A percentile compares a stretch with the other conserved stretches of the same genome.
Conservation (phyloP, 1,284 basidiomycete species). For the Leccinum variabile region DNA sequence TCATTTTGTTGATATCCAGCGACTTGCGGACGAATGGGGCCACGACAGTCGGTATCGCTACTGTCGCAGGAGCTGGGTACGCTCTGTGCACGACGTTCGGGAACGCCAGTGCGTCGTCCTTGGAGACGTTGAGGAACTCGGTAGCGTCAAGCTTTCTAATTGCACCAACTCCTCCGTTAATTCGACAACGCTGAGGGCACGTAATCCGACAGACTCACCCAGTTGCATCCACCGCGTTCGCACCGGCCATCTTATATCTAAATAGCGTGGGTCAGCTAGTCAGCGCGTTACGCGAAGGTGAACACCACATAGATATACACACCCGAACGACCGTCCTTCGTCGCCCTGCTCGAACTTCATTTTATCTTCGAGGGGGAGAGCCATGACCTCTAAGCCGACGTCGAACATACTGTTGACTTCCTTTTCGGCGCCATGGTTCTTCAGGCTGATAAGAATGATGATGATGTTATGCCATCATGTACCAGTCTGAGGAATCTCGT, state of each 20-base stretch:
- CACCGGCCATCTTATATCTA: conserved; percentile 66
- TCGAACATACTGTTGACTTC: conserved; percentile 59
- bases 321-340: conserved; percentile 62
- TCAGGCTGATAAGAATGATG: conserved; percentile 42
- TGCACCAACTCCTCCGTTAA: background rate
- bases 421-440: conserved; percentile 60
- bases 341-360: conserved; percentile 68
- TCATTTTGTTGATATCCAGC: conserved; percentile 51
- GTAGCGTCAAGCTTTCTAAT: conserved; percentile 45
- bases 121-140: conserved; percentile 67
- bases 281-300: background rate
- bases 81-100: conserved; percentile 50
- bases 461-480: background rate
- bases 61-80: conserved; percentile 55
- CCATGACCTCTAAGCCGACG: conserved; percentile 57
- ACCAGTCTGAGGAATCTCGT: background rate
- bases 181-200: background rate
- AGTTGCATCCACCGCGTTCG: conserved; percentile 62
- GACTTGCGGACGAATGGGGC: conserved; percentile 59
- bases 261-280: background rate
- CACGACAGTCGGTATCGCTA: conserved; percentile 50
- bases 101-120: conserved; percentile 63
- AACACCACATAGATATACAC: background rate
- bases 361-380: conserved; percentile 60
- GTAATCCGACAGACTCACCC: conserved; percentile 36